Percentiles rank a stretch among this genome's conserved stretches.
Evolutionary conservation across 345 rosid species (phyloP).

Genomic region (Litchi chinensis): DNA sequence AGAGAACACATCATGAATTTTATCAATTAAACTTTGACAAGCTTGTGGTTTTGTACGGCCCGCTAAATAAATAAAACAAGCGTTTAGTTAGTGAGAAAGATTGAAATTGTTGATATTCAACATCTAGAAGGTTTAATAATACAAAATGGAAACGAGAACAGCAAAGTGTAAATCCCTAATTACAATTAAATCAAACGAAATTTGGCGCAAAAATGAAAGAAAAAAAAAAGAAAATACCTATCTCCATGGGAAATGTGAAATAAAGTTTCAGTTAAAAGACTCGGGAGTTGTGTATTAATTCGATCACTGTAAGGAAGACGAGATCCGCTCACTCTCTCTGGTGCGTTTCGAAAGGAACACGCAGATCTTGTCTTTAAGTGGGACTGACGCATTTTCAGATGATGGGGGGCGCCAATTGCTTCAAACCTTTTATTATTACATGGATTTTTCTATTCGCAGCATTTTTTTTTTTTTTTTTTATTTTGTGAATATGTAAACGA

Average conservation of each 20-base stretch:
- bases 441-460: background rate
- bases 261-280: background rate
- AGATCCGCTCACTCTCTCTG: background rate
- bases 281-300: background rate
- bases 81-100: background rate
- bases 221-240: background rate
- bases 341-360: background rate
- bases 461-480: background rate
- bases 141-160: background rate
- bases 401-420: background rate
- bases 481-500: background rate
- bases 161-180: conserved; percentile 5
- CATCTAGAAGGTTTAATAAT: background rate
- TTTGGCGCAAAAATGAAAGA: background rate
- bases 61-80: background rate
- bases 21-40: conserved; percentile 36
- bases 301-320: conserved; percentile 1
- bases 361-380: background rate
- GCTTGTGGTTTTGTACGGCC: conserved; percentile 19
- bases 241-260: conserved; percentile 1
- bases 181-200: background rate
- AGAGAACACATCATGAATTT: conserved; percentile 35
- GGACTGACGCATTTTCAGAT: background rate
- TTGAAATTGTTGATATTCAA: background rate
- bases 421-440: background rate